Percentiles rank a stretch among this genome's conserved stretches.
These are phyloP conservation scores for Suhomyces chickasaworum DNA, from an alignment of 1,139 yeast species.

Conservation along the genomic window DNA sequence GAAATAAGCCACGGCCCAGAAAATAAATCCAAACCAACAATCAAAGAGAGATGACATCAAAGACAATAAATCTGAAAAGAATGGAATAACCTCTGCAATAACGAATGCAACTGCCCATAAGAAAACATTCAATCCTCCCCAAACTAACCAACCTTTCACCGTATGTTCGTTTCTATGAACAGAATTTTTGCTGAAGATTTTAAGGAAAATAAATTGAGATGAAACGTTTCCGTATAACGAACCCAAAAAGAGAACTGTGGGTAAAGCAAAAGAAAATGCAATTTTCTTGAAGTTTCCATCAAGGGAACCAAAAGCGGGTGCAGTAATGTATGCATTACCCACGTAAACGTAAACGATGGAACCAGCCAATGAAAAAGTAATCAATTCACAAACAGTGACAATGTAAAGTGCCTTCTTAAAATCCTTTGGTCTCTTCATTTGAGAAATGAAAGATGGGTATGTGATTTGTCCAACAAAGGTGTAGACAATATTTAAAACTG, in stretches of 20 bases:
- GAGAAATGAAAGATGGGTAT: constrained; percentile 61
- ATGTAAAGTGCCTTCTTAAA: constrained; percentile 57
- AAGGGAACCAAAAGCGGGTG: constrained; percentile 63
- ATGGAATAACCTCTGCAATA: constrained; percentile 64
- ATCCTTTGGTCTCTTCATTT: constrained; percentile 59
- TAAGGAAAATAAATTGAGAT: constrained; percentile 50
- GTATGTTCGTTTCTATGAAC: constrained; percentile 52
- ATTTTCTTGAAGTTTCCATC: constrained; percentile 48
- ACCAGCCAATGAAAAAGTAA: constrained; percentile 56
- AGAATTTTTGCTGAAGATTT: constrained; percentile 45
- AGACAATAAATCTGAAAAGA: constrained; percentile 58
- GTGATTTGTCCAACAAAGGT: constrained; percentile 67
- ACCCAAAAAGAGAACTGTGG: constrained; percentile 60
- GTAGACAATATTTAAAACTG: constrained; percentile 59
- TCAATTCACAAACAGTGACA: constrained; percentile 52
- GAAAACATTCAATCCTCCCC: constrained; percentile 45
- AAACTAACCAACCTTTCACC: constrained; percentile 51
- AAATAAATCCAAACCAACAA: constrained; percentile 66
- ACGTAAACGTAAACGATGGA: constrained; percentile 59
- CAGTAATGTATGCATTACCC: constrained; percentile 54
- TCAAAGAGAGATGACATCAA: constrained; percentile 66
- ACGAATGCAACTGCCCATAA: constrained; percentile 59
- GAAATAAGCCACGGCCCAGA: constrained; percentile 66
- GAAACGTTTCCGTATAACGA: constrained; percentile 57
- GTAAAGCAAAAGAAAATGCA: constrained; percentile 62